Base-by-base conservation (phyloP, 345 rosid species). In the Eucalyptus rudis region DNA sequence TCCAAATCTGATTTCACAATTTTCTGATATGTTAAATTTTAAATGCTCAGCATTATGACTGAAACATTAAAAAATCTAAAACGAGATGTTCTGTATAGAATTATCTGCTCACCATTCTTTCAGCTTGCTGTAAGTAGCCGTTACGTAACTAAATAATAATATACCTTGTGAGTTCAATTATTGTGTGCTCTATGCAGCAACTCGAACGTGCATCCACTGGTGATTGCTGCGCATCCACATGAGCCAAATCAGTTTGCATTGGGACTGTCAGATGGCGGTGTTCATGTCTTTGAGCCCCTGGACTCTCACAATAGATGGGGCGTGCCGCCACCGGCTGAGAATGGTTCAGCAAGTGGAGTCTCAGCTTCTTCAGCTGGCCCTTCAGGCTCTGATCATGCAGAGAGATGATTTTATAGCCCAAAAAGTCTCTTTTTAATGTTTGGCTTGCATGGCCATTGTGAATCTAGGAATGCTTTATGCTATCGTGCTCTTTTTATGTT, bases 281-380 rank as follows among this genome's bases (percentile, higher is more conserved):
- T 97, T 87, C 97, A 97, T 90, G 95, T 96, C 50, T 94, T 96
- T 84, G 99, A 97, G 94, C 99, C 99, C 64, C 96, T 96, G 33
- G 99, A 97, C 91, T 95, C 99, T 43, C 98, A 97, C 90, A 96
- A 96, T 79, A 96, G 95, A 93, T 97, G 99, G 99, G 99, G 99
- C 31, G 92, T 94, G 86, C 96, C 98, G 80, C 98, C 98, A 83
- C 98, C 97, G 20, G 92, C 92, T 19, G 99, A 97, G 93, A 97
- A 97, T 50, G 99, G 99, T 83, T 96, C 98, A 62, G 92, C 94
- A 66, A 95, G 95, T 92, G 93, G 92, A 51, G 91, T 93, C 50
- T 93, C 96, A 43, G 90, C 96, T 84, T 93, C 97, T 89, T 87
- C 97, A 7, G 98, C 89, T 50, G 97, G 98, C 92, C 95, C 95